Conservation (phyloP, 2,329 filamentous ascomycete species). For the Daldinia eschscholtzii region DNA sequence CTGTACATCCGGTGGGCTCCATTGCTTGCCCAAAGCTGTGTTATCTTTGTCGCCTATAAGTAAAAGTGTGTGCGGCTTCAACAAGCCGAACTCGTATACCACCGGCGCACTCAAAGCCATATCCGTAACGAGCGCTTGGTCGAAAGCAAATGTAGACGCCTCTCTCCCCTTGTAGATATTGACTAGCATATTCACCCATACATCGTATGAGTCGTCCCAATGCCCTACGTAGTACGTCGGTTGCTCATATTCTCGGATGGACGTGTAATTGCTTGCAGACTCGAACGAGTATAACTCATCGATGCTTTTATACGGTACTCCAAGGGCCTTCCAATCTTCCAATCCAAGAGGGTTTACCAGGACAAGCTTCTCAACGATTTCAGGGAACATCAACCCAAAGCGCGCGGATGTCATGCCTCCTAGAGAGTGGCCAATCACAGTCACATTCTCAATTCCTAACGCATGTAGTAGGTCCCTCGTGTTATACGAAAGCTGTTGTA, state of each 20-base stretch:
- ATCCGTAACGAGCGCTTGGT: conserved; percentile 66
- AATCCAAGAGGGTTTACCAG: conserved; percentile 65
- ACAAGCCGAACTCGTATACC: conserved; percentile 61
- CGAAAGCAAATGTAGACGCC: conserved; percentile 58
- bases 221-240: conserved; percentile 62
- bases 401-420: conserved; percentile 67
- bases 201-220: conserved; percentile 64
- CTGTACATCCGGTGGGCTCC: conserved; percentile 60
- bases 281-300: conserved; percentile 57
- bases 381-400: conserved; percentile 65
- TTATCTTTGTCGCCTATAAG: conserved; percentile 65
- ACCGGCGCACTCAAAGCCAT: conserved; percentile 67
- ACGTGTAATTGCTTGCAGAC: conserved; percentile 57
- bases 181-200: conserved; percentile 68
- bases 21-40: conserved; percentile 67
- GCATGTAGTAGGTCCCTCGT: conserved; percentile 61
- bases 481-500: conserved; percentile 65
- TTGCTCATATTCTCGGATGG: conserved; percentile 62
- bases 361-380: conserved; percentile 58
- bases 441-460: conserved; percentile 59
- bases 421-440: conserved; percentile 67
- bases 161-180: conserved; percentile 63
- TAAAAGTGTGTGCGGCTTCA: conserved; percentile 62
- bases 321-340: conserved; percentile 66
- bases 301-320: conserved; percentile 61